Evolutionary conservation across 345 rosid species (phyloP).

Genomic region (Syzygium grande): DNA sequence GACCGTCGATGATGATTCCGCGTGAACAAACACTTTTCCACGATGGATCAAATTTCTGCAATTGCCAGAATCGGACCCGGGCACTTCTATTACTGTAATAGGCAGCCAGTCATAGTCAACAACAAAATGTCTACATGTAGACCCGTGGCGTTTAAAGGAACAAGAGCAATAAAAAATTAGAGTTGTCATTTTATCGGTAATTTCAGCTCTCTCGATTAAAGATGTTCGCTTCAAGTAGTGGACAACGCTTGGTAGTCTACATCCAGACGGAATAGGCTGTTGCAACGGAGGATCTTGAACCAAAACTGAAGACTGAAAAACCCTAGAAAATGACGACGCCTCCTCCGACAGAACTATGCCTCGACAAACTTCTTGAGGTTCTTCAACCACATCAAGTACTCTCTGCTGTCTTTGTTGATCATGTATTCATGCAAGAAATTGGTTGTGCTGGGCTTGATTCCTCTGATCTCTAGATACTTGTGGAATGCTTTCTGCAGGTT

Average conservation of each 20-base stretch:
- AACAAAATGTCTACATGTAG: neutral
- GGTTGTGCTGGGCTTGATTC: conserved; percentile 61
- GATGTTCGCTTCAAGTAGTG: neutral
- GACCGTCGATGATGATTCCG: neutral
- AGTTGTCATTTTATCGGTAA: neutral
- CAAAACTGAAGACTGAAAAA: neutral
- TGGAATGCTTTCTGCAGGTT: conserved; percentile 70
- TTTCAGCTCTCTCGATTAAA: neutral
- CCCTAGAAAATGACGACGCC: neutral
- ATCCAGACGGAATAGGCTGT: neutral
- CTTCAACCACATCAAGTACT: conserved; percentile 62
- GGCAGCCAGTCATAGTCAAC: neutral
- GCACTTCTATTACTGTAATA: neutral
- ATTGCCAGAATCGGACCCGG: neutral
- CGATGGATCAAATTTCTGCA: neutral
- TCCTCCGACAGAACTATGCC: conserved; percentile 7
- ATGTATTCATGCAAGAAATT: conserved; percentile 89
- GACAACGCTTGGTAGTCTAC: neutral
- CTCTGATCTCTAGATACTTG: conserved; percentile 71
- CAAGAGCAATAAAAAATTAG: neutral
- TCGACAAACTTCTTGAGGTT: conserved; percentile 58
- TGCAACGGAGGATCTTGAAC: neutral
- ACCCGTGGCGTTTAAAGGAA: neutral
- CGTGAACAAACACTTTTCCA: neutral
- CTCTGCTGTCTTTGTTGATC: conserved; percentile 78